Conservation (phyloP, 768 basidiomycete species). For the Asterophora lycoperdoides region DNA sequence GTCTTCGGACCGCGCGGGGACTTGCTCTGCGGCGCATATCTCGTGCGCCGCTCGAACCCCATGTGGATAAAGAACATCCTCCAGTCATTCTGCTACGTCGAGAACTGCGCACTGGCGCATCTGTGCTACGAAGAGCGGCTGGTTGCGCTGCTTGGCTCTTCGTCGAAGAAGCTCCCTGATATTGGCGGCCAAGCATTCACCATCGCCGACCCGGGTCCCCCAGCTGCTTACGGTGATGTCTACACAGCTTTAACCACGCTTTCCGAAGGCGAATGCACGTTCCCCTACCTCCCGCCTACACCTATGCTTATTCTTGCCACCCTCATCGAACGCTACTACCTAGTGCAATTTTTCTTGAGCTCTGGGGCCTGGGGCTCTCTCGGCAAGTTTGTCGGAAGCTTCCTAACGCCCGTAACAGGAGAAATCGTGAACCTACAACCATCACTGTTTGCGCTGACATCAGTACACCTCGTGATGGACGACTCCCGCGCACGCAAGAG, state of each 20-base stretch:
- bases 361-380: too few species aligned
- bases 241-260: constrained; percentile 53
- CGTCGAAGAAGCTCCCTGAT: constrained; percentile 42
- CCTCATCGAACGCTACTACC: constrained; percentile 52
- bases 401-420: constrained; percentile 43
- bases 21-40: constrained; percentile 59
- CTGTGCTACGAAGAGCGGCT: constrained; percentile 70
- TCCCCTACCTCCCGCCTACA: constrained; percentile 56
- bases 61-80: constrained; percentile 57
- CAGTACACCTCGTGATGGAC: constrained; percentile 57
- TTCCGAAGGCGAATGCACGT: constrained; percentile 51
- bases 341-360: constrained; percentile 37
- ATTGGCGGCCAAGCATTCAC: constrained; percentile 71
- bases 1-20: constrained; percentile 76
- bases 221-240: constrained; percentile 59
- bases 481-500: constrained; percentile 59
- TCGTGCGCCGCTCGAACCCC: constrained; percentile 54
- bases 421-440: constrained; percentile 58
- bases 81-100: constrained; percentile 69
- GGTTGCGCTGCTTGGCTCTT: constrained; percentile 38
- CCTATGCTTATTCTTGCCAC: constrained; percentile 61
- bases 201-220: constrained; percentile 61
- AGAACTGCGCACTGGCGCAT: constrained; percentile 72
- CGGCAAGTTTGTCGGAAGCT: constrained; percentile 27
- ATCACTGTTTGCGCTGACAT: constrained; percentile 48